Percentiles rank a stretch among this genome's conserved stretches.
Evolutionary conservation across 352 stramenopile genomes (phyloP).

Genomic region (Pythium chondricola): DNA sequence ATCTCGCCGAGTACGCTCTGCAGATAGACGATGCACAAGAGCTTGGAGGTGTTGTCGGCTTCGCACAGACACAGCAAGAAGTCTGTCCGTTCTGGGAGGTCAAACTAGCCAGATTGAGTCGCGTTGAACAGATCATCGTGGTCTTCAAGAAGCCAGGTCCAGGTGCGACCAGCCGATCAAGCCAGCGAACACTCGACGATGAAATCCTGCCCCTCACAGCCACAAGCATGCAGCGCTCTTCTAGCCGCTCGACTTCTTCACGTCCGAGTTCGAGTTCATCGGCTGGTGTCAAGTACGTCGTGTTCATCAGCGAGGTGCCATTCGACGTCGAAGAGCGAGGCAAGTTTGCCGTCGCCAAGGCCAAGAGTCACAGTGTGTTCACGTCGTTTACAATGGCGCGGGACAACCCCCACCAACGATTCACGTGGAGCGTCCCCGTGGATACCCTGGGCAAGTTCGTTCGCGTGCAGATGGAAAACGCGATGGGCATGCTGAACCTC

Average conservation of each 20-base stretch:
- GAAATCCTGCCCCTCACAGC: conserved; percentile 4
- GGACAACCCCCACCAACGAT: conserved; percentile 22
- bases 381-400: conserved; percentile 26
- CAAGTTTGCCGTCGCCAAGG: conserved; percentile 49
- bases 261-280: conserved; percentile 1
- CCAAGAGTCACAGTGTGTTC: conserved; percentile 46
- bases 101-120: conserved; percentile 23
- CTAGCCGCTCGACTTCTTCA: neutral
- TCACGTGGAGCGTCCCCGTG: conserved; percentile 36
- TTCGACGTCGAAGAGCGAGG: conserved; percentile 61
- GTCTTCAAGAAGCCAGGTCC: conserved; percentile 14
- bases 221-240: conserved; percentile 8
- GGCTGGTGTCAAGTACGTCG: conserved; percentile 25
- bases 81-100: conserved; percentile 76
- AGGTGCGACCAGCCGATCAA: conserved; percentile 9
- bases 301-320: conserved; percentile 45
- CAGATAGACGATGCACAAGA: conserved; percentile 6
- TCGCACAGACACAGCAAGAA: conserved; percentile 65
- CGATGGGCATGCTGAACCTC: conserved; percentile 43
- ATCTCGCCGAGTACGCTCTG: conserved; percentile 38
- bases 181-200: conserved; percentile 6
- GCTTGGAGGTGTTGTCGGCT: conserved; percentile 12
- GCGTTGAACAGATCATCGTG: conserved; percentile 37
- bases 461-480: conserved; percentile 56
- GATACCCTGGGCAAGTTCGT: conserved; percentile 54